These are phyloP conservation scores for Podospora didyma DNA, from an alignment of 495 filamentous ascomycete genomes.

Conservation along the genomic window DNA sequence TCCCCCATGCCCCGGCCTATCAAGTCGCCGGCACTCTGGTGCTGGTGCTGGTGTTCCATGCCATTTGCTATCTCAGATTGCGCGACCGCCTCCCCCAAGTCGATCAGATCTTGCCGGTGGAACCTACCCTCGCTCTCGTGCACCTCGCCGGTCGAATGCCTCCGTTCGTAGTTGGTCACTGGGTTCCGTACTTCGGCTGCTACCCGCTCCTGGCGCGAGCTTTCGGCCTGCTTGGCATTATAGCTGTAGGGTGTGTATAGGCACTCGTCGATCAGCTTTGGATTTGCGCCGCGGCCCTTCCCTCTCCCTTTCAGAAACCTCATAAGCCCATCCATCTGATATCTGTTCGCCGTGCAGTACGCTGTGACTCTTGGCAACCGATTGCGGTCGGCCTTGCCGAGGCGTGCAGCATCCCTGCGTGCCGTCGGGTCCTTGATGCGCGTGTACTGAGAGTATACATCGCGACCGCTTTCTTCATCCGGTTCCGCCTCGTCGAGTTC, in stretches of 20 bases:
- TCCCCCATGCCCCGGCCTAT: slow-evolving; percentile 24
- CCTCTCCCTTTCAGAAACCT: slow-evolving; percentile 80
- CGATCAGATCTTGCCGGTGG: slow-evolving; percentile 27
- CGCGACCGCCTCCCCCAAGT: slow-evolving; percentile 16
- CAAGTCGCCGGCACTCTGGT: background rate
- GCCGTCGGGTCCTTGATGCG: slow-evolving; percentile 96
- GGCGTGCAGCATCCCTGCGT: slow-evolving; percentile 81
- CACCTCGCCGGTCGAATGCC: slow-evolving; percentile 34
- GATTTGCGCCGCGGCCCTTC: slow-evolving; percentile 69
- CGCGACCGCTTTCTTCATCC: slow-evolving; percentile 87
- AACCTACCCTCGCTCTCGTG: slow-evolving; percentile 4
- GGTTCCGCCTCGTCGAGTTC: slow-evolving; percentile 69
- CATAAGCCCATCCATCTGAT: slow-evolving; percentile 82
- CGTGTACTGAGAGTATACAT: slow-evolving; percentile 90
- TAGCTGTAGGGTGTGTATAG: slow-evolving; percentile 93
- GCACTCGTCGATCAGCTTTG: slow-evolving; percentile 93
- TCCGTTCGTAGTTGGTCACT: slow-evolving; percentile 50
- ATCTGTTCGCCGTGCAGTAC: slow-evolving; percentile 89
- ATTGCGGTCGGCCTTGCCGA: slow-evolving; percentile 91
- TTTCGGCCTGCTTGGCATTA: slow-evolving; percentile 30
- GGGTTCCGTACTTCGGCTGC: slow-evolving; percentile 38
- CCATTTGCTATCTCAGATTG: slow-evolving; percentile 17
- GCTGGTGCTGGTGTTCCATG: slow-evolving; percentile 1
- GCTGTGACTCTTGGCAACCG: slow-evolving; percentile 87
- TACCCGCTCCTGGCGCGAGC: slow-evolving; percentile 21